A percentile compares a stretch with the other conserved stretches of the same genome.
Evolutionary conservation across 2,329 filamentous ascomycete genomes (phyloP).

Genomic region (Cladosporium velox): DNA sequence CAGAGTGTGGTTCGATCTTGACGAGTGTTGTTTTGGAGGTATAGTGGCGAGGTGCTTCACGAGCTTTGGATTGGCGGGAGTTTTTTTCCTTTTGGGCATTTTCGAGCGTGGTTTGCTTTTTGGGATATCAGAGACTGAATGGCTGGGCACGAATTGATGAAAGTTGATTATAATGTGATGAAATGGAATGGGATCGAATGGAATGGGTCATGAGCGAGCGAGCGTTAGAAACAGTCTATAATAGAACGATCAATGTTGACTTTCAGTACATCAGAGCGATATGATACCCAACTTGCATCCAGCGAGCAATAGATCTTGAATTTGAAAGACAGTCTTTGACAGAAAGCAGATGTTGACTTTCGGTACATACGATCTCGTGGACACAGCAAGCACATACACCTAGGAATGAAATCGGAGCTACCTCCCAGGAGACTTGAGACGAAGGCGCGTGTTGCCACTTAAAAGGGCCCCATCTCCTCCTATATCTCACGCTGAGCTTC

Average conservation of each 20-base stretch:
- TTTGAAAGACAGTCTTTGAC: too few species aligned
- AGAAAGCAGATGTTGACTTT: too few species aligned
- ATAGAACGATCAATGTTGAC: background rate
- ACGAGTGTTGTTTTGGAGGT: background rate
- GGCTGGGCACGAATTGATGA: conserved; percentile 3
- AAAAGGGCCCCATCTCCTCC: too few species aligned
- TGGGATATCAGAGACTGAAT: background rate
- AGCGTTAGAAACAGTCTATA: background rate
- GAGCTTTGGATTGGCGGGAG: background rate
- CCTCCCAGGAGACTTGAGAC: too few species aligned
- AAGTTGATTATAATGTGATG: background rate
- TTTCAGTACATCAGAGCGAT: background rate
- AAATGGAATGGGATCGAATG: background rate
- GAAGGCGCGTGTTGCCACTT: too few species aligned
- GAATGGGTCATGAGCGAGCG: too few species aligned
- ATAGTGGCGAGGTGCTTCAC: background rate
- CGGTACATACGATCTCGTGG: too few species aligned
- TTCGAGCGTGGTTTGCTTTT: background rate
- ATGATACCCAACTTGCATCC: background rate
- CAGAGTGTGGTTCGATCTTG: background rate
- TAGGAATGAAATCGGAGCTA: too few species aligned
- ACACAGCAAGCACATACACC: too few species aligned
- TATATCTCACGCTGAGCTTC: too few species aligned
- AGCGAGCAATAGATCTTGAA: too few species aligned
- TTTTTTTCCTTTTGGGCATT: background rate